Base-by-base conservation (phyloP, 2,329 filamentous ascomycete species). In the Metarhizium brunneum region DNA sequence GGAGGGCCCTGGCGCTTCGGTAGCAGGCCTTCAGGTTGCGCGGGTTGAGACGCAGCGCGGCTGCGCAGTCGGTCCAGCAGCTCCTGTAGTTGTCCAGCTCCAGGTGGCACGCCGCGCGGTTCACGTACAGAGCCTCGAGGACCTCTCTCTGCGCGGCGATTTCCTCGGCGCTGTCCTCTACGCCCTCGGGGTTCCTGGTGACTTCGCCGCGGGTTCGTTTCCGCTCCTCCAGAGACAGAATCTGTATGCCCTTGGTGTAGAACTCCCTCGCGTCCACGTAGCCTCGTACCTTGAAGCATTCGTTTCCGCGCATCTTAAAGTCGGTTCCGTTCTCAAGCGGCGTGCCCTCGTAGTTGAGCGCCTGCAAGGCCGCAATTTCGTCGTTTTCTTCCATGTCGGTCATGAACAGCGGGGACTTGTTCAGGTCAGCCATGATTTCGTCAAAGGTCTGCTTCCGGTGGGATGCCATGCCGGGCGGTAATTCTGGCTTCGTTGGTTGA, bases 291-390 rank as follows among this genome's bases (percentile, higher is more conserved):
- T 81, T 79, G 67, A 95, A 95, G 65, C 83, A 85, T 64, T 97
- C 92, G 69, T 99, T 99, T 38, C 94, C 94, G 62, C 90, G 88
- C 68, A 92, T 87, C 65, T 94, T 90, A 75, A 96, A 96, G 61
- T 90, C 90, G 48, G 81, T 74, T 20, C 85, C 88, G 59, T 95
- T 86, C 69, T 97, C 92, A 10, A 85, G 79, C 51, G 89, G 84
- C 8, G 91, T 92, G 20, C 94, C 95, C 74, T 99, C 94, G 68
- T 96, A 96, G 35, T 90, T 90, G 43, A 99, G 76, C 0, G 94
- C 92, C 67, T 89, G 87, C 58, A 99, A 79, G 0, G 94, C 95
- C 64, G 95, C 91, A 0, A 96, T 77, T 62, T 88, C 85, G 59
- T 87, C 78, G 66, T 96, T 96, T 61, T 95, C 88, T 63, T 89